Conservation (phyloP, 2,329 filamentous ascomycete species). For the Pseudogymnoascus sp. region DNA sequence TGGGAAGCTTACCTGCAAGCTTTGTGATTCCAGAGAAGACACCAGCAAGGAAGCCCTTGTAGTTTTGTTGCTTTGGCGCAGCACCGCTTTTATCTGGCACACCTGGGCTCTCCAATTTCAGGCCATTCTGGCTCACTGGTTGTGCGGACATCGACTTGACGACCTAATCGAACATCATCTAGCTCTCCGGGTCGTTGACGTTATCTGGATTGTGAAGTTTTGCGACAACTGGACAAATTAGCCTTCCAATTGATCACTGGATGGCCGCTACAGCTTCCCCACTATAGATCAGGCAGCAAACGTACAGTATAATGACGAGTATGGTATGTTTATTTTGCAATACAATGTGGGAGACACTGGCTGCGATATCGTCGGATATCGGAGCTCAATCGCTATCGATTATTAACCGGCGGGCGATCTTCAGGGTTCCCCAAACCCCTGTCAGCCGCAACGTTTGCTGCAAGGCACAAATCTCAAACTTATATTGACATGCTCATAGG, state of each 20-base stretch:
- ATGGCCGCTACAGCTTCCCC: not conserved
- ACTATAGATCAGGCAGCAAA: not conserved
- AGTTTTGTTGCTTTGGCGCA: constrained; percentile 33
- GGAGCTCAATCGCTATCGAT: constrained; percentile 8
- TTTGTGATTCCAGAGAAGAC: constrained; percentile 92
- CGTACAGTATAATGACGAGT: not conserved
- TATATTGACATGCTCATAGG: not conserved
- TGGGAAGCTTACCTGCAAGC: constrained; percentile 58
- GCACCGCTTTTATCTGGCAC: not conserved
- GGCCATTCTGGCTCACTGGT: constrained; percentile 5
- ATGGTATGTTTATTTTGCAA: not conserved
- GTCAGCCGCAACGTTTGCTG: not conserved
- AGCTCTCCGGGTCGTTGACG: not conserved
- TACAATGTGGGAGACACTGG: not conserved
- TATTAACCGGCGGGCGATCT: constrained; percentile 9
- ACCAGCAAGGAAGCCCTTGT: constrained; percentile 96
- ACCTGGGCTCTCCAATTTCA: not conserved
- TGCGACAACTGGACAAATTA: constrained; percentile 1
- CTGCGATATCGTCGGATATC: not conserved
- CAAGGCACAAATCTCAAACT: not conserved
- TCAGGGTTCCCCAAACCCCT: not conserved
- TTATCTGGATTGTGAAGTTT: not conserved
- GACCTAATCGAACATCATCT: not conserved
- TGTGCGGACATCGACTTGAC: constrained; percentile 4
- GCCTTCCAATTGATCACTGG: not conserved